Base-by-base conservation (phyloP, 2,329 filamentous ascomycete species). In the Xylaria sp. region DNA sequence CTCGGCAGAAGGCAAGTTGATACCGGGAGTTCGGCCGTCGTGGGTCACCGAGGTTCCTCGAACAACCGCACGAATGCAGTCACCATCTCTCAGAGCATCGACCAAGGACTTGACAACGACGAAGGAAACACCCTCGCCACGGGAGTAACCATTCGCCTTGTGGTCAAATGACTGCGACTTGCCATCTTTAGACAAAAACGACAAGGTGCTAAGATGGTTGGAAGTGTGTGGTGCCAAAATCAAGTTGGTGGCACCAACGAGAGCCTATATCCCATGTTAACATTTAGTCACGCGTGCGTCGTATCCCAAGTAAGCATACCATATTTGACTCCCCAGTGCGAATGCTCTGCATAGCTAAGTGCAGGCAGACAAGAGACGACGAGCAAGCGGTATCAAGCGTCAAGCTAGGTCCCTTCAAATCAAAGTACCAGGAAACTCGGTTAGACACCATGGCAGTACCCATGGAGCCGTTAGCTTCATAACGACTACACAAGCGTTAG, bases 51-150 rank as follows among this genome's bases (percentile, higher is more conserved):
- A 79, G 0, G 79, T 81, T 19, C 75, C 79, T 32, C 80, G 79
- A 42, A 85, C 78, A 1, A 83, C 76, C 24, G 77, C 78, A 60
- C 78, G 77, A 47, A 83, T 79, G 0, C 78, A 78, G 72, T 87
- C 82, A 12, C 81, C 80, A 65, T 83, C 84, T 39, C 73, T 69
- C 5, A 86, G 59, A 3, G 85, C 85, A 62, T 82, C 79, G 4
- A 78, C 78, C 2, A 87, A 75, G 1, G 78, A 80, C 75, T 87
- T 87, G 2, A 88, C 71, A 0, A 86, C 70, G 11, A 88, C 69
- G 24, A 81, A 77, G 0, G 78, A 82, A 30, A 82, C 77, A 8
- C 85, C 85, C 70, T 88, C 86, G 4, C 84, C 85, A 30, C 85
- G 80, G 1, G 80, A 84, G 73, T 76, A 76, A 63, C 74, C 74